Conservation (phyloP, 805 yeast genomes). For the Vanderwaltozyma polyspora region DNA sequence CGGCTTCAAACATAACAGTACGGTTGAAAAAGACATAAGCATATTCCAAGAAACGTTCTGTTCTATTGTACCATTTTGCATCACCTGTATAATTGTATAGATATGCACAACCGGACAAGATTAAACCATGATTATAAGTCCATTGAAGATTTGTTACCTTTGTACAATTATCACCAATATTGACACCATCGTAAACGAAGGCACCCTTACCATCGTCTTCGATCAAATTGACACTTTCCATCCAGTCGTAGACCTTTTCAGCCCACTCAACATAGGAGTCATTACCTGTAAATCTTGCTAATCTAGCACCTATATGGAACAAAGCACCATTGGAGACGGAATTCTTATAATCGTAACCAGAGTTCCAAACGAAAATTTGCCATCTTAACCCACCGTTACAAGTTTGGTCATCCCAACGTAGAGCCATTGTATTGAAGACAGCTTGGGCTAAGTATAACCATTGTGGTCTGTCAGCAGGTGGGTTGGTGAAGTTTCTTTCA, state of each 20-base stretch:
- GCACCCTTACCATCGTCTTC: conserved; percentile 23
- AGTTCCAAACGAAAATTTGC: conserved; percentile 93
- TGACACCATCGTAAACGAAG: conserved; percentile 58
- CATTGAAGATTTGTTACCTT: conserved; percentile 52
- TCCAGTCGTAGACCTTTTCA: conserved; percentile 72
- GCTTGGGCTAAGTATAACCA: conserved; percentile 87
- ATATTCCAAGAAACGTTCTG: conserved; percentile 45
- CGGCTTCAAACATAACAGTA: conserved; percentile 63
- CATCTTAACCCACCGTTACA: conserved; percentile 92
- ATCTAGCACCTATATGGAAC: conserved; percentile 77
- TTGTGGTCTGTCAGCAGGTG: conserved; percentile 44
- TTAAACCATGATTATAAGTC: conserved; percentile 79
- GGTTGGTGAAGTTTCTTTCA: conserved; percentile 72
- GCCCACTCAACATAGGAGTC: conserved; percentile 65
- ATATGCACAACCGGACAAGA: conserved; percentile 72
- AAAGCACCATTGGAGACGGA: conserved; percentile 84
- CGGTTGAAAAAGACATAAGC: conserved; percentile 45
- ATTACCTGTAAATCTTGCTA: conserved; percentile 74
- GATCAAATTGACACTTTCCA: conserved; percentile 42
- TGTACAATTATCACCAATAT: conserved; percentile 49
- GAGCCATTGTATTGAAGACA: conserved; percentile 80
- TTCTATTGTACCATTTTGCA: conserved; percentile 53
- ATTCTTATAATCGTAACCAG: conserved; percentile 89
- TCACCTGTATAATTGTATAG: conserved; percentile 64
- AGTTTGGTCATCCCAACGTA: conserved; percentile 64